Evolutionary conservation across 345 rosid genomes (phyloP).

Genomic region (Lepidium africanum): DNA sequence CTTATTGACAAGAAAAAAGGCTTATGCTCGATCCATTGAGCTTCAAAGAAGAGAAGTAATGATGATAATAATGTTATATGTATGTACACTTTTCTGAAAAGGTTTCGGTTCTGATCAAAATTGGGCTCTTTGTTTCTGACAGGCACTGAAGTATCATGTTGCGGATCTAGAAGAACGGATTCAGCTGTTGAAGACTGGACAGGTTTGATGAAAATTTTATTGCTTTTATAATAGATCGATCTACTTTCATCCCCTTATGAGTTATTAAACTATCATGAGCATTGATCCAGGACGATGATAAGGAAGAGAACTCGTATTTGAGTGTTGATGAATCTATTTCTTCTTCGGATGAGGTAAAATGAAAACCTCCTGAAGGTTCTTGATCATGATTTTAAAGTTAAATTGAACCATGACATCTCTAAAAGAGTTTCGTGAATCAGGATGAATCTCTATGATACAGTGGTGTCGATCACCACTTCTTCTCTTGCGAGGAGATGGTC

Average conservation of each 20-base stretch:
- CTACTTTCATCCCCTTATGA: background rate
- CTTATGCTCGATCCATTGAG: conserved; percentile 76
- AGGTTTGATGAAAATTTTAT: conserved; percentile 1
- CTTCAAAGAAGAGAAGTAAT: conserved; percentile 89
- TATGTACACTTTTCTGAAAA: background rate
- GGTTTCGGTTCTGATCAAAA: conserved; percentile 2
- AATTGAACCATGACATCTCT: background rate
- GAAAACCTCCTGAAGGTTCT: background rate
- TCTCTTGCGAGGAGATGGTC: no score
- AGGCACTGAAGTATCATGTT: conserved; percentile 79
- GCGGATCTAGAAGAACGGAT: conserved; percentile 55
- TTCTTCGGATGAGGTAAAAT: conserved; percentile 52
- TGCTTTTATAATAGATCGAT: background rate
- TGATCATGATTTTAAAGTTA: background rate
- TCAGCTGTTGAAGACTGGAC: conserved; percentile 42
- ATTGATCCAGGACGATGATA: conserved; percentile 38
- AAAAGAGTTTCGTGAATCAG: conserved; percentile 10
- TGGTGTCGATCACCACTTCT: no score
- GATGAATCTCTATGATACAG: background rate
- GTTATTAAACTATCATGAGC: background rate
- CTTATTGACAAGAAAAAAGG: conserved; percentile 70
- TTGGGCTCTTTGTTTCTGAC: conserved; percentile 10
- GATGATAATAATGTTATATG: background rate
- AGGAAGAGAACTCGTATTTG: conserved; percentile 25
- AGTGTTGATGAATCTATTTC: conserved; percentile 27